Base-by-base conservation (phyloP, 805 yeast genomes). In the Candida boleticola region DNA sequence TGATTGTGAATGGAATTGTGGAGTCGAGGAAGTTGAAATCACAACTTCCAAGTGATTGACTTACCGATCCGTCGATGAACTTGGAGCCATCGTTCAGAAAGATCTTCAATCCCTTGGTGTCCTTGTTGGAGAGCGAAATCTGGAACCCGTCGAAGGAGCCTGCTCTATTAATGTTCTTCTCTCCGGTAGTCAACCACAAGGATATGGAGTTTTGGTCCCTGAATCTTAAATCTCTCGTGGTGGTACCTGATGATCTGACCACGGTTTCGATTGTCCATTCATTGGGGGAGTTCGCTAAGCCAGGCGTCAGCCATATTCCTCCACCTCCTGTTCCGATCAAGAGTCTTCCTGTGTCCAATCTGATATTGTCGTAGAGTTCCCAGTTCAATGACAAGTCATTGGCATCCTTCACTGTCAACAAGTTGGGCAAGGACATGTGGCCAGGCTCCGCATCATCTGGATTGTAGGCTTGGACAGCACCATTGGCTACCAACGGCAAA, bases 301-400 rank as follows among this genome's bases (percentile, higher is more conserved):
- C 25, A 1, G 43, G 39, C 18, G 43, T 42, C 5, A 58, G 48
- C 64, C 64, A 61, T 9, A 59, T 26, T 3, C 52, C 35, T 2
- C 61, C 61, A 5, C 51, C 54, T 3, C 53, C 49, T 19, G 47
- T 43, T 3, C 48, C 52, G 37, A 88, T 87, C 58, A 82, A 95
- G 63, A 86, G 76, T 72, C 81, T 85, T 10, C 95, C 98, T 63
- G 90, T 83, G 71, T 89, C 97, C 68, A 90, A 87, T 76, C 85
- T 85, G 74, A 92, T 80, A 77, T 74, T 87, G 57, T 87, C 90
- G 47, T 44, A 40, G 13, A 55, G 33, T 4, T 54, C 47, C 73
- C 74, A 70, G 18, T 50, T 48, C n/a, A 43, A 34, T n/a, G 42
- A 45, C 18, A 70, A 47, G 9, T 61, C 64, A 2, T 44, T 39